Conservation (phyloP, 192 early-diverging fungal genomes). For the Helicostylum pulchrum region DNA sequence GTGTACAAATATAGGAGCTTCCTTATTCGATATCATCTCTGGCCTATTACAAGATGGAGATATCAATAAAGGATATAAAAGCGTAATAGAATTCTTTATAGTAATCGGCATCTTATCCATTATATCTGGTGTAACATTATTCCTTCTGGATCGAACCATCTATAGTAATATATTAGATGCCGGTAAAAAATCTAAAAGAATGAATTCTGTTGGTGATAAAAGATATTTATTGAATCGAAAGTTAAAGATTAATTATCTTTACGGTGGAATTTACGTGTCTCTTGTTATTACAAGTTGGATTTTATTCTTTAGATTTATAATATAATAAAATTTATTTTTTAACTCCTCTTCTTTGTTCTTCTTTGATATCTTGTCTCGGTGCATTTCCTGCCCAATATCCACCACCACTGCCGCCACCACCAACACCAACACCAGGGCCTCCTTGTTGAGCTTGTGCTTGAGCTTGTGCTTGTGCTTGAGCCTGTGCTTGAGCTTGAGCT, state of each 20-base stretch:
- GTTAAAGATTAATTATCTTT: slow-evolving; percentile 21
- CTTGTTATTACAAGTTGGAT: slow-evolving; percentile 21
- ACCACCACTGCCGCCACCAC: no score
- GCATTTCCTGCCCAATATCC: slow-evolving; percentile 1
- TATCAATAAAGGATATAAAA: slow-evolving; percentile 28
- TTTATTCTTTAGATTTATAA: slow-evolving; percentile 25
- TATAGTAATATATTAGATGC: slow-evolving; percentile 29
- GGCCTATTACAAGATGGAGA: slow-evolving; percentile 55
- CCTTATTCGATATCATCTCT: slow-evolving; percentile 59
- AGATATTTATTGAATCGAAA: slow-evolving; percentile 1
- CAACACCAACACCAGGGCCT: no score
- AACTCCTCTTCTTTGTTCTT: neutral
- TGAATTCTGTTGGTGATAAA: slow-evolving; percentile 5
- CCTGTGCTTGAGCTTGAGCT: no score
- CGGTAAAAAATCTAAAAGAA: slow-evolving; percentile 2
- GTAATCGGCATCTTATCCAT: slow-evolving; percentile 13
- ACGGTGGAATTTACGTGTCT: slow-evolving; percentile 13
- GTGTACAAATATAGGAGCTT: slow-evolving; percentile 55
- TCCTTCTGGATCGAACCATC: slow-evolving; percentile 20
- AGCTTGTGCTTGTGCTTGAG: no score
- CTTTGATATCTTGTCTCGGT: slow-evolving; percentile 12
- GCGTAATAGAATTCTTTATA: slow-evolving; percentile 35
- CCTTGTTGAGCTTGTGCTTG: no score
- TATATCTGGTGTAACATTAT: slow-evolving; percentile 14
- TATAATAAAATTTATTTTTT: neutral